Percentiles rank a stretch among this genome's conserved stretches.
Conservation (phyloP, 1,284 basidiomycete species). For the Austropuccinia psidii region DNA sequence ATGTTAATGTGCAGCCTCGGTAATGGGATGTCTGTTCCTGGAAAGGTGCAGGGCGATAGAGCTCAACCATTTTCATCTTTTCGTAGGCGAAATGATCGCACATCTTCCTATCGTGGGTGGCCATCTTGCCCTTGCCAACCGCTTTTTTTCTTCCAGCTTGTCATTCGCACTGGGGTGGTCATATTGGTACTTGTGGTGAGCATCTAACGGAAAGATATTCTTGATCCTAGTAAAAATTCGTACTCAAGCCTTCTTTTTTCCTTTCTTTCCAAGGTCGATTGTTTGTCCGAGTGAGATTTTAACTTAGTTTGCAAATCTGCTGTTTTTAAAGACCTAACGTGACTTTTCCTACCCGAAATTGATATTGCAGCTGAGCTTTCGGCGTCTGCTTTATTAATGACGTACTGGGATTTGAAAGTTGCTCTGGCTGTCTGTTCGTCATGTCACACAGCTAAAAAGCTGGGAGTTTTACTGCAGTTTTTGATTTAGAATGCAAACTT, state of each 20-base stretch:
- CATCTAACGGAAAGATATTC: too few species aligned
- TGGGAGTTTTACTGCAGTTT: not conserved
- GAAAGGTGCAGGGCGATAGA: not conserved
- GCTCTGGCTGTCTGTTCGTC: slow-evolving; percentile 31
- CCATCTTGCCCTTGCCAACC: slow-evolving; percentile 26
- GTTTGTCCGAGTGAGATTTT: slow-evolving; percentile 20
- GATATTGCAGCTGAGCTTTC: slow-evolving; percentile 30
- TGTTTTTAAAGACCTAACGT: not conserved
- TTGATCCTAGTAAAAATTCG: too few species aligned
- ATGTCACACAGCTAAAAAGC: not conserved
- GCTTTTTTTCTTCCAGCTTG: slow-evolving; percentile 38
- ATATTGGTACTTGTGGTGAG: slow-evolving; percentile 37
- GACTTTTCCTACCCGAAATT: not conserved
- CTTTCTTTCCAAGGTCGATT: slow-evolving; percentile 12
- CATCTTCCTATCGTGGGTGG: slow-evolving; percentile 35
- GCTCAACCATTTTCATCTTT: not conserved
- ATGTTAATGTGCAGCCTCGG: slow-evolving; percentile 36
- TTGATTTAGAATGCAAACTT: not conserved
- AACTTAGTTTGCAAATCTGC: not conserved
- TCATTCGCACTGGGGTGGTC: slow-evolving; percentile 39
- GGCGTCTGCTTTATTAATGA: slow-evolving; percentile 31
- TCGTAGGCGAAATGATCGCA: slow-evolving; percentile 35
- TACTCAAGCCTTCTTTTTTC: too few species aligned
- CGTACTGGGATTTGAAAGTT: slow-evolving; percentile 31
- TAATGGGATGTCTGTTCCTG: not conserved